Percentiles rank a stretch among this genome's conserved stretches.
These are phyloP conservation scores for Drechmeria coniospora DNA, from an alignment of 2,329 filamentous ascomycete species.

Conservation along the genomic window DNA sequence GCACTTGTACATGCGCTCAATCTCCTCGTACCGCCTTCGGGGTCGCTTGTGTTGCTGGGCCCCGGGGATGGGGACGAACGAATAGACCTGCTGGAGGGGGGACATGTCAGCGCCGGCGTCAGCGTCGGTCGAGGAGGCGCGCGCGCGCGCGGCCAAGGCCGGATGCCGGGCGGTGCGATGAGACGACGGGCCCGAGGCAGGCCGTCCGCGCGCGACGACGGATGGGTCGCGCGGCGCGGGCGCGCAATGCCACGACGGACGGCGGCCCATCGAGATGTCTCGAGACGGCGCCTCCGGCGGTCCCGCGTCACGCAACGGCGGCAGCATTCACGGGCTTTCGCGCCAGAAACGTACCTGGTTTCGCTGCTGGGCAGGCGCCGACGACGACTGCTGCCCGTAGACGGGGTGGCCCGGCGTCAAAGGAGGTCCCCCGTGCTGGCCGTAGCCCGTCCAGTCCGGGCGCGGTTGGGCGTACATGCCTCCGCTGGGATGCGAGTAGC, in stretches of 20 bases:
- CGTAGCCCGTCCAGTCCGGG: slow-evolving; percentile 61
- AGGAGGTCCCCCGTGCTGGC: slow-evolving; percentile 32
- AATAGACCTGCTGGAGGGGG: slow-evolving; percentile 67
- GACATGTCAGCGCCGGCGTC: too few relatives aligned
- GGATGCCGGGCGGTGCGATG: too few relatives aligned
- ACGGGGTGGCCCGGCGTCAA: slow-evolving; percentile 37
- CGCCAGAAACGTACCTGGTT: slow-evolving; percentile 39
- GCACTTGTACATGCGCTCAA: slow-evolving; percentile 99
- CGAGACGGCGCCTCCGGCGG: too few relatives aligned
- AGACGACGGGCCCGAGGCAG: too few relatives aligned
- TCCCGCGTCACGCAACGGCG: too few relatives aligned
- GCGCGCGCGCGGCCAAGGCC: too few relatives aligned
- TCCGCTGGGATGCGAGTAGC: slow-evolving; percentile 47
- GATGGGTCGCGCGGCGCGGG: too few relatives aligned
- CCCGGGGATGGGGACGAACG: slow-evolving; percentile 92
- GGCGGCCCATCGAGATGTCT: too few relatives aligned
- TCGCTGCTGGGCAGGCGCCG: slow-evolving; percentile 37
- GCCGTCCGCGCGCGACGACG: too few relatives aligned
- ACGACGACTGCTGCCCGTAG: slow-evolving; percentile 39
- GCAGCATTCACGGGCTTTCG: not conserved
- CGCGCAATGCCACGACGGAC: too few relatives aligned
- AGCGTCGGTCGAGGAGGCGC: not conserved
- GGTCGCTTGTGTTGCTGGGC: slow-evolving; percentile 96
- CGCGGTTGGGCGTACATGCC: slow-evolving; percentile 54
- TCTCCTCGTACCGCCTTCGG: slow-evolving; percentile 87